phyloP scores from a whole-genome alignment of 495 filamentous ascomycete genomes.

The Penicillium fimorum region DNA sequence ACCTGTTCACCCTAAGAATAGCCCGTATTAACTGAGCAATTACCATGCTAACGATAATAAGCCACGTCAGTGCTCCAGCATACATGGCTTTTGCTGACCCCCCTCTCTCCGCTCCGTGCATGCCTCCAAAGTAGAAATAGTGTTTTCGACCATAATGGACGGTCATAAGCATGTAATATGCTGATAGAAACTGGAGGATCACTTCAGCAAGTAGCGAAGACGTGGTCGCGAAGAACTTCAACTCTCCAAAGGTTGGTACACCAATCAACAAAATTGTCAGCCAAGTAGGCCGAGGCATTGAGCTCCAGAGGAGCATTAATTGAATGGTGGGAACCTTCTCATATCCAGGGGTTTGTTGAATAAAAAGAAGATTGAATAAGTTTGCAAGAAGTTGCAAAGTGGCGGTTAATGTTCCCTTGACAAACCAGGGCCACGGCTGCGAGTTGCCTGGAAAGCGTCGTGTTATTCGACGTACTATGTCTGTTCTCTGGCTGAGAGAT shows the following conservation, averaged over 20 bases:
- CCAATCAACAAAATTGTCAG: conserved; percentile 10
- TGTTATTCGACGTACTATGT: conserved; percentile 1
- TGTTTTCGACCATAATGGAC: conserved; percentile 20
- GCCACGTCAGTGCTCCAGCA: no score
- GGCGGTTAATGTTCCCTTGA: conserved; percentile 16
- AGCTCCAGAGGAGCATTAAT: conserved; percentile 20
- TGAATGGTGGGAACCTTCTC: conserved; percentile 11
- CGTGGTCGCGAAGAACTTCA: neutral
- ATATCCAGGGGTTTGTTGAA: conserved; percentile 16
- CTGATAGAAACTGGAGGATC: conserved; percentile 17
- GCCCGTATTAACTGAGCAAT: no score
- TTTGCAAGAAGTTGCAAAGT: conserved; percentile 15
- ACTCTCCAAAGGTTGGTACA: conserved; percentile 5
- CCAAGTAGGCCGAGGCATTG: conserved; percentile 17
- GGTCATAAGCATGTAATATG: conserved; percentile 16
- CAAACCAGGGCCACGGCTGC: conserved; percentile 10
- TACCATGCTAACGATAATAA: no score
- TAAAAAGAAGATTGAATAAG: conserved; percentile 8
- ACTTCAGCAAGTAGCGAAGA: conserved; percentile 17
- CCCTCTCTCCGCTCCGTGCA: no score
- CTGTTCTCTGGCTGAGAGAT: conserved; percentile 10
- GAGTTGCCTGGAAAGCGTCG: conserved; percentile 2
- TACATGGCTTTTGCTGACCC: no score
- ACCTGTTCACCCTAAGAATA: no score
- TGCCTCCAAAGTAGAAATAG: conserved; percentile 16